Percentiles rank a stretch among this genome's conserved stretches.
phyloP scores from a whole-genome alignment of 192 early-diverging fungal species.

The Irineochytrium annulatum region DNA sequence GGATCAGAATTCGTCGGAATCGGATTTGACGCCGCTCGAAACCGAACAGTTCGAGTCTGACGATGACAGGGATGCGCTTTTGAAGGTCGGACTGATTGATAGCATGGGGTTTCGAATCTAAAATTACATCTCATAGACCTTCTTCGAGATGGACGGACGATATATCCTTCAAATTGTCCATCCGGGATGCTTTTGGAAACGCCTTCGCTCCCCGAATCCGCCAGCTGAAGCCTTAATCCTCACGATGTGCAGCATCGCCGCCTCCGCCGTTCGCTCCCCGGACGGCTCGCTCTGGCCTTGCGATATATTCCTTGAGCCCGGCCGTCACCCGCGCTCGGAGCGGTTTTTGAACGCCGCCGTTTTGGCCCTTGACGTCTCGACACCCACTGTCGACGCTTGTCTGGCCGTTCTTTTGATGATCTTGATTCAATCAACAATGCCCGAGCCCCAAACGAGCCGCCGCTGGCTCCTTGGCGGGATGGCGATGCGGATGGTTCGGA shows the following conservation, averaged over 20 bases:
- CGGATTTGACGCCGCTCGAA: no score
- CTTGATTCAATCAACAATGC: background rate
- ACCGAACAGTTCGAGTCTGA: no score
- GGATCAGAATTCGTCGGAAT: no score
- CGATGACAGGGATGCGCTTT: no score
- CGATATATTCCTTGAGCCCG: background rate
- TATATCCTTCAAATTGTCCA: background rate
- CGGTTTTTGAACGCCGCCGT: background rate
- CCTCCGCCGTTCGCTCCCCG: background rate
- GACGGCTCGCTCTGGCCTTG: background rate
- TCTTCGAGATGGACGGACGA: background rate
- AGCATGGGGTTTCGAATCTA: no score
- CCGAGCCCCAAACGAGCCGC: background rate
- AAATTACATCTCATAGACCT: background rate
- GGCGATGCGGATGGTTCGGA: background rate
- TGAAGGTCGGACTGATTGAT: no score
- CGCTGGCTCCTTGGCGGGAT: background rate
- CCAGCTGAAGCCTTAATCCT: background rate
- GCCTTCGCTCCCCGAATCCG: background rate
- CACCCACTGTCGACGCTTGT: background rate
- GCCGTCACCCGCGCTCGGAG: background rate
- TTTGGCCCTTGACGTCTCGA: background rate
- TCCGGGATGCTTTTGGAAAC: background rate
- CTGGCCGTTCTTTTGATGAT: background rate
- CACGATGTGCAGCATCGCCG: background rate